Evolutionary conservation across 164 flowering plant species (phyloP).

Genomic region (Vitis rupestris): DNA sequence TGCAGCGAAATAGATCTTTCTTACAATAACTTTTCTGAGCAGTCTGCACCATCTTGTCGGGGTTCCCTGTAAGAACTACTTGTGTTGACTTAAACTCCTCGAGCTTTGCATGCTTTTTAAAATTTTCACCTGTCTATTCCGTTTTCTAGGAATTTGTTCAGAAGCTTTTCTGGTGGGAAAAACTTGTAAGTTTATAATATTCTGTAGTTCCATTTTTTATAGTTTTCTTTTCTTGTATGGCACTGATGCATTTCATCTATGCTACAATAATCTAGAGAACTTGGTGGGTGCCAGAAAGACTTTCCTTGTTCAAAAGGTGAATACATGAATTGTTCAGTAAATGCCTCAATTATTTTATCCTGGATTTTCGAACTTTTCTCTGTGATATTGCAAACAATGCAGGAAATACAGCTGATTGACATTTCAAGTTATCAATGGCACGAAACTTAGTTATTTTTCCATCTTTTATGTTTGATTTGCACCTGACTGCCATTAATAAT

Average conservation of each 20-base stretch:
- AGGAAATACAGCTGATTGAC: too few species aligned
- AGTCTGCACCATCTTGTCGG: constrained; percentile 11
- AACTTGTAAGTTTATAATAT: constrained; percentile 19
- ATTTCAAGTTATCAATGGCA: too few species aligned
- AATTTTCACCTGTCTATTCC: neutral
- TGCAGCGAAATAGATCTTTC: constrained; percentile 38
- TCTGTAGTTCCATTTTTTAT: too few species aligned
- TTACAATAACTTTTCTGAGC: constrained; percentile 24
- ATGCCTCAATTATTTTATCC: too few species aligned
- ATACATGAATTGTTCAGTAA: neutral
- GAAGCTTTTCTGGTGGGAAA: constrained; percentile 24
- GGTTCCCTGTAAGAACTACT: constrained; percentile 22
- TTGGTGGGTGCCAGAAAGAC: constrained; percentile 14
- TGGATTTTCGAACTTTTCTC: too few species aligned
- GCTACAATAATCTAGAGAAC: constrained; percentile 5
- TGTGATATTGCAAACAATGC: too few species aligned
- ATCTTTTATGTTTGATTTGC: neutral
- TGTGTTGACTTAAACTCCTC: neutral
- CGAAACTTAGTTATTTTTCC: too few species aligned
- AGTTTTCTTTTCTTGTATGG: too few species aligned
- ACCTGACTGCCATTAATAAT: neutral
- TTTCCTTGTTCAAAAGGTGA: constrained; percentile 19
- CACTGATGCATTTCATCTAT: neutral
- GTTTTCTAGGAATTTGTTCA: constrained; percentile 30
- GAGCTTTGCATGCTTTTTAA: neutral